Base-by-base conservation (phyloP, 2,329 filamentous ascomycete genomes). In the Paracamarosporium sp. region DNA sequence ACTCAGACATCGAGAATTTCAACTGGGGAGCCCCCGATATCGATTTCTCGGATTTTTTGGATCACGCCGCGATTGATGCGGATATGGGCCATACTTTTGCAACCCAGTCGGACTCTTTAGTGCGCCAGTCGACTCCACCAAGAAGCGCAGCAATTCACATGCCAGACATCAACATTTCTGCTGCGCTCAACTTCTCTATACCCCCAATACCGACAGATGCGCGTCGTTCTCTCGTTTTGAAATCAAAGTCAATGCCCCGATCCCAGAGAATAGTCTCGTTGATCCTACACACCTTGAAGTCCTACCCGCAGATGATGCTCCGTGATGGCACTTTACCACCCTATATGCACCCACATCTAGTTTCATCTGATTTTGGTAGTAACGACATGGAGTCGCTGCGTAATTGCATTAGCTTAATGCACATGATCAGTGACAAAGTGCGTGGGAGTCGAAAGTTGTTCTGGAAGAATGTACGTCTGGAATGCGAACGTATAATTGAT, bases 401-500 rank as follows among this genome's bases (percentile, higher is more conserved):
- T 5, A 81, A 79, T 48, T 81, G 79, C 56, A 72, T 79, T n/a
- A 78, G 69, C 55, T 59, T 81, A 35, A 58, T 80, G 25, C 70
- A 76, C 50, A 80, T 81, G 78, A 69, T 79, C 22, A 70, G 68
- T 8, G 67, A 65, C 36, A 64, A 66, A 3, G 52, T 69, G 1
- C 67, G 65, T 43, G 75, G 74, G 0, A 77, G 71, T 63, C 72
- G 74, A 51, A 80, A 76, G 52, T 55, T 81, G 22, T 80, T 81
- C 53, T 82, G 80, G 79, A 77, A 70, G 50, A 81, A 81, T 61
- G 78, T 82, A 22, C 61, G 66, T 24, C 43, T 71, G 24, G 80
- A 82, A 60, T 82, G 79, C 63, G 78, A 81, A 63, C 68, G 72
- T 5, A 53, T 80, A 2, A 64, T 55, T 53, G 63, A 61, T 61